phyloP scores from a whole-genome alignment of 208 protist species.

The Novymonas esmeraldas region DNA sequence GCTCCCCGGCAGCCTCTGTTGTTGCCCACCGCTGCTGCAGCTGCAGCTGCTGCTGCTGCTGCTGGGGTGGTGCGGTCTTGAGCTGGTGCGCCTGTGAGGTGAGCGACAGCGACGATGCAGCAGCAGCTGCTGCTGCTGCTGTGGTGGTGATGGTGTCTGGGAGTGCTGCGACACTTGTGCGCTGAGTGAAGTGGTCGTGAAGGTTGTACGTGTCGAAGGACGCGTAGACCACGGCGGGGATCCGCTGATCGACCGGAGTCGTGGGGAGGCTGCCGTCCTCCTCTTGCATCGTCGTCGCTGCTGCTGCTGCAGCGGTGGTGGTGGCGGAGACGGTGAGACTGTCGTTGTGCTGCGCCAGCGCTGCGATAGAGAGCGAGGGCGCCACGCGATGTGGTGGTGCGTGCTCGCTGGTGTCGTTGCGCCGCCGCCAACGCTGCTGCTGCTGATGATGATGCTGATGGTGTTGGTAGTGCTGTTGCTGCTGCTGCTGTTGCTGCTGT shows the following conservation, averaged over 20 bases:
- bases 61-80: background rate
- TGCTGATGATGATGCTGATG: no score
- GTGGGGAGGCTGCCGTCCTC: background rate
- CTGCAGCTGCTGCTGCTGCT: background rate
- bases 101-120: background rate
- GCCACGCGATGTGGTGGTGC: background rate
- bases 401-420: no score
- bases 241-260: constrained; percentile 30
- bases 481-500: background rate
- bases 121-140: background rate
- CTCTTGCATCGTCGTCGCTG: background rate
- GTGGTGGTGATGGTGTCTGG: background rate
- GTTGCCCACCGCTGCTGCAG: background rate
- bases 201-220: constrained; percentile 26
- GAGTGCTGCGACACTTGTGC: background rate
- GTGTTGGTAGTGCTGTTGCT: background rate
- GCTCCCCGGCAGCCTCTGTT: no score
- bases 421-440: no score
- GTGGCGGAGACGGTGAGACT: background rate
- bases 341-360: background rate
- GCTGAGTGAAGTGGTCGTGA: background rate
- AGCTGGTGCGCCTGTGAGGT: constrained; percentile 1
- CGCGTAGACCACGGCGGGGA: constrained; percentile 23
- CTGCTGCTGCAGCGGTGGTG: background rate
- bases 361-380: background rate